Percentiles rank a stretch among this genome's conserved stretches.
phyloP scores from a whole-genome alignment of 805 yeast species.

The Kurtzmaniella fragi region DNA sequence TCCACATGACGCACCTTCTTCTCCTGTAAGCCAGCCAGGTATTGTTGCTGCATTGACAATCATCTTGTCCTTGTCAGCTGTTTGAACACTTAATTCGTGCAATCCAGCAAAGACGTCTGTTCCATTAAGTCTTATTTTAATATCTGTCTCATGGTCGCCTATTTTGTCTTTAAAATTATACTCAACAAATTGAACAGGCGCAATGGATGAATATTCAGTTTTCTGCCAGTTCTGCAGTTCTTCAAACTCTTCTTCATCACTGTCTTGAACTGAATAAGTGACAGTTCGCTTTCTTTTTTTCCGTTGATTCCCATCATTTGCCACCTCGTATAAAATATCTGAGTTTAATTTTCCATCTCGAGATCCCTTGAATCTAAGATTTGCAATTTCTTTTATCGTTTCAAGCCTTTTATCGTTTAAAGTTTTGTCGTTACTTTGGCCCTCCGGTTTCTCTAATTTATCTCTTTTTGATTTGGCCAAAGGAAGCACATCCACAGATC shows the following conservation, averaged over 20 bases:
- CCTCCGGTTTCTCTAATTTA: slow-evolving; percentile 18
- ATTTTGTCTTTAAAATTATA: slow-evolving; percentile 35
- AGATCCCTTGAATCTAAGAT: slow-evolving; percentile 59
- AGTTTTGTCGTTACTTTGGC: slow-evolving; percentile 6
- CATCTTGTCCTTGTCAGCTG: slow-evolving; percentile 23
- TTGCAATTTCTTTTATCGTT: slow-evolving; percentile 40
- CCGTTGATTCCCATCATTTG: slow-evolving; percentile 1
- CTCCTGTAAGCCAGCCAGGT: slow-evolving; percentile 80
- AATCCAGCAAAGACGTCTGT: slow-evolving; percentile 74
- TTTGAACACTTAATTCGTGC: slow-evolving; percentile 52
- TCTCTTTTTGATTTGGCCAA: slow-evolving; percentile 44
- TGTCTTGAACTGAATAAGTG: slow-evolving; percentile 7
- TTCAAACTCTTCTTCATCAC: slow-evolving; percentile 4
- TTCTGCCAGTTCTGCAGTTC: slow-evolving; percentile 7
- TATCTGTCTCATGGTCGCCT: slow-evolving; percentile 8
- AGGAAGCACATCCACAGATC: slow-evolving; percentile 61
- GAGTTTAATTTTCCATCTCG: slow-evolving; percentile 29
- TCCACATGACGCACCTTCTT: slow-evolving; percentile 55
- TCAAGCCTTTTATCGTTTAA: slow-evolving; percentile 6
- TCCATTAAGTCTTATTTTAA: slow-evolving; percentile 48
- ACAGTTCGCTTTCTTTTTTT: slow-evolving; percentile 4
- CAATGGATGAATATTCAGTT: slow-evolving; percentile 45
- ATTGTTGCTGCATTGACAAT: slow-evolving; percentile 48
- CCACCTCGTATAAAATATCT: slow-evolving; percentile 35
- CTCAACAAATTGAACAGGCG: slow-evolving; percentile 53